phyloP scores from a whole-genome alignment of 202 grass and related monocot genomes.

The Zizania palustris region DNA sequence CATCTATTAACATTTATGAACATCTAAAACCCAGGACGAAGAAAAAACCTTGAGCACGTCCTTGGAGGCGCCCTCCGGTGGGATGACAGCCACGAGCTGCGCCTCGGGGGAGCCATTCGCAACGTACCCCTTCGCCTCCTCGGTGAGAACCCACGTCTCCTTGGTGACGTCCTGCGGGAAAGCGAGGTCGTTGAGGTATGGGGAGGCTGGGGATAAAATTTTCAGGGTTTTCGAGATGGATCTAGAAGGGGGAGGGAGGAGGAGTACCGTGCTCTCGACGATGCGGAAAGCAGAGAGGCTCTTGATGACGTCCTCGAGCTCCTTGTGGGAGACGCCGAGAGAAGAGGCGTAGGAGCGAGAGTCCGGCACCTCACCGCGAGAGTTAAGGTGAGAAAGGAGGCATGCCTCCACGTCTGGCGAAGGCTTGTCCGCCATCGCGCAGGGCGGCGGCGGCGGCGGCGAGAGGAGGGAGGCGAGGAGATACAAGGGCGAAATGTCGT shows the following conservation, averaged over 20 bases:
- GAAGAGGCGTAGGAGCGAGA: constrained; percentile 70
- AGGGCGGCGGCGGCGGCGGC: background rate
- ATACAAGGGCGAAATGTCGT: background rate
- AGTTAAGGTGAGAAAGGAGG: constrained; percentile 67
- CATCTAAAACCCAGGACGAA: background rate
- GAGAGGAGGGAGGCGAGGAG: background rate
- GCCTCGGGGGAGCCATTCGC: constrained; percentile 71
- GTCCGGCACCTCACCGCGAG: constrained; percentile 56
- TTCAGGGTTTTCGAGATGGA: background rate
- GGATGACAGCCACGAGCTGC: constrained; percentile 64
- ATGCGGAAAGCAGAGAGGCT: constrained; percentile 80
- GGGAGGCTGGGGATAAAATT: background rate
- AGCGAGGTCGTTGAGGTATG: background rate
- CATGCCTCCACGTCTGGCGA: constrained; percentile 58
- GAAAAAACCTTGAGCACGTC: constrained; percentile 62
- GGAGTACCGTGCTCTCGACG: constrained; percentile 49
- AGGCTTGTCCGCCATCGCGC: constrained; percentile 27
- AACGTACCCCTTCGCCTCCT: constrained; percentile 78
- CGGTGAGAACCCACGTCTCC: constrained; percentile 55
- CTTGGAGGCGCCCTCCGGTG: constrained; percentile 66
- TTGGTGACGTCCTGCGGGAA: constrained; percentile 37
- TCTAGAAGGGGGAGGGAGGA: background rate
- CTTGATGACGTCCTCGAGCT: constrained; percentile 86
- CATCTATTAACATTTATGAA: background rate
- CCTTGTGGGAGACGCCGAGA: constrained; percentile 62